phyloP scores from a whole-genome alignment of 768 basidiomycete species.

The Boletales sp. region DNA sequence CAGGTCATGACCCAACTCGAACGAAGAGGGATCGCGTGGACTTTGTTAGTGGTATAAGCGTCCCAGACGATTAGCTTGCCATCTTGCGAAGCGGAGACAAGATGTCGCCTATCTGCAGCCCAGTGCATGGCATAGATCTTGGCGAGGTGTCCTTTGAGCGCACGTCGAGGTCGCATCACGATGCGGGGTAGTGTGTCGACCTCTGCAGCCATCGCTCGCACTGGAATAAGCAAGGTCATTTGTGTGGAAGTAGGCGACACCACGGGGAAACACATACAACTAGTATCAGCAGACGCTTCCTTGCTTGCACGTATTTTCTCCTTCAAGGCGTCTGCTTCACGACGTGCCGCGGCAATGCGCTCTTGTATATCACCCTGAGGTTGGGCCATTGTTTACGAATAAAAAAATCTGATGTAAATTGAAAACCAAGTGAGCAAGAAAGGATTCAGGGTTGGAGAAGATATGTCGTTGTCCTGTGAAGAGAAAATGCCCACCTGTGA shows the following conservation, averaged over 20 bases:
- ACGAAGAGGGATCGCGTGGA: slow-evolving; percentile 96
- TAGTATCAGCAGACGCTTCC: slow-evolving; percentile 97
- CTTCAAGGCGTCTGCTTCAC: slow-evolving; percentile 96
- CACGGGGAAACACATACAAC: slow-evolving; percentile 57
- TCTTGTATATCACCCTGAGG: slow-evolving; percentile 83
- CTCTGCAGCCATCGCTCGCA: slow-evolving; percentile 97
- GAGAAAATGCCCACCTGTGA: slow-evolving; percentile 28
- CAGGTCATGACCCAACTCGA: slow-evolving; percentile 99
- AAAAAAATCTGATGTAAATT: slow-evolving; percentile 3
- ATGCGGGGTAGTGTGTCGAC: slow-evolving; percentile 94
- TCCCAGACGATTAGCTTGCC: slow-evolving; percentile 99
- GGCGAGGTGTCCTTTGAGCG: slow-evolving; percentile 94
- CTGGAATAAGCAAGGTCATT: slow-evolving; percentile 40
- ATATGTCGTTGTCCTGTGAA: slow-evolving; percentile 7
- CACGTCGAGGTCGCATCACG: slow-evolving; percentile 93
- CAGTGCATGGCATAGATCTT: slow-evolving; percentile 99
- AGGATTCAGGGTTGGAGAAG: neutral
- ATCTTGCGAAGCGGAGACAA: slow-evolving; percentile 99
- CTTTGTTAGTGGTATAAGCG: slow-evolving; percentile 99
- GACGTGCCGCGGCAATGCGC: slow-evolving; percentile 91
- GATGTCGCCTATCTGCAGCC: slow-evolving; percentile 94
- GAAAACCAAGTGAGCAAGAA: neutral
- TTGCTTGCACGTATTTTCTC: slow-evolving; percentile 97
- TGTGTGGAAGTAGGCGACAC: neutral
- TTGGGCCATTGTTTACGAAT: slow-evolving; percentile 58